Evolutionary conservation across 495 filamentous ascomycete species (phyloP).

Genomic region (Aspergillus ostianus): DNA sequence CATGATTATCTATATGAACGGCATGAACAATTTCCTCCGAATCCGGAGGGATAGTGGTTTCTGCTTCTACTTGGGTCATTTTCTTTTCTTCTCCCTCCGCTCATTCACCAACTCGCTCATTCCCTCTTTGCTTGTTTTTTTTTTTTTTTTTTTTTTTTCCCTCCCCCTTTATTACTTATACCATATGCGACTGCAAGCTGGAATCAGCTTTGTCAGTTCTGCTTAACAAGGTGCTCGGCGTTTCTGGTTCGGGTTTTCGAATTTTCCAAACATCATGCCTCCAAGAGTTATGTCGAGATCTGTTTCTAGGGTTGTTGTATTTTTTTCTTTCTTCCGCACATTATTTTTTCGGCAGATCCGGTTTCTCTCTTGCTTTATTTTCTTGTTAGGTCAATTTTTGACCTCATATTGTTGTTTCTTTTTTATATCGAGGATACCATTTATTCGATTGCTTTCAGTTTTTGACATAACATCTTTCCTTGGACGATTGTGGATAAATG

Average conservation of each 20-base stretch:
- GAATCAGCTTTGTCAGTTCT: background rate
- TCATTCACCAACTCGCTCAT: background rate
- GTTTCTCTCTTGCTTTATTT: conserved; percentile 12
- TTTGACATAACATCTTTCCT: conserved; percentile 5
- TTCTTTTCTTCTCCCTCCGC: background rate
- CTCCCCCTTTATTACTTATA: background rate
- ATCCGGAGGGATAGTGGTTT: background rate
- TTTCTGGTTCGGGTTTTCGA: conserved; percentile 8
- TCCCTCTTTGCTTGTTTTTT: background rate
- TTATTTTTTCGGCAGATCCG: conserved; percentile 20
- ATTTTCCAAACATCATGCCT: conserved; percentile 5
- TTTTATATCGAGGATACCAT: conserved; percentile 8
- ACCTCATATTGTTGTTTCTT: conserved; percentile 2
- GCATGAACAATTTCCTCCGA: conserved; percentile 15
- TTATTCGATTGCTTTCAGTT: conserved; percentile 6
- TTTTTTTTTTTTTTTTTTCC: too few species aligned
- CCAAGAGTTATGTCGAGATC: conserved; percentile 16
- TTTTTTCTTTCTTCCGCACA: conserved; percentile 12
- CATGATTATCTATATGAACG: conserved; percentile 22
- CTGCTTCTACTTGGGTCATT: background rate
- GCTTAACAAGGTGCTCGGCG: conserved; percentile 16
- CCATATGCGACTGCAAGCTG: background rate
- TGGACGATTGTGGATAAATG: background rate
- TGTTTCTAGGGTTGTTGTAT: conserved; percentile 4
- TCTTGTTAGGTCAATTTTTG: conserved; percentile 13